A percentile compares a stretch with the other conserved stretches of the same genome.
These are phyloP conservation scores for Hymenotorrendiella dingleyae DNA, from an alignment of 2,329 filamentous ascomycete genomes.

Conservation along the genomic window DNA sequence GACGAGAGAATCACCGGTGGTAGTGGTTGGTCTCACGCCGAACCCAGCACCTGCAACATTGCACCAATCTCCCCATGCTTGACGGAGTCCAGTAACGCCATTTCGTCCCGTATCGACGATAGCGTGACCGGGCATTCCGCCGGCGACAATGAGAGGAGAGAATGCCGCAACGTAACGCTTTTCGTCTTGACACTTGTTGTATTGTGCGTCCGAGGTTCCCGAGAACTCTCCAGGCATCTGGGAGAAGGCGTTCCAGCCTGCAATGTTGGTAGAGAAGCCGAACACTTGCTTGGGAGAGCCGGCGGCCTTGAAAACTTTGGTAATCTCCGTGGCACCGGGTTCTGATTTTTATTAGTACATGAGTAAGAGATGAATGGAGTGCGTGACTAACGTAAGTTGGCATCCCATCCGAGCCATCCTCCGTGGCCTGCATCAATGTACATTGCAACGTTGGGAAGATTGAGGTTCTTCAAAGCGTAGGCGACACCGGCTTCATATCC, in stretches of 20 bases:
- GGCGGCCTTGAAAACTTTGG: slow-evolving; percentile 43
- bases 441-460: slow-evolving; percentile 52
- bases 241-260: slow-evolving; percentile 46
- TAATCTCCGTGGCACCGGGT: slow-evolving; percentile 42
- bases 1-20: slow-evolving; percentile 21
- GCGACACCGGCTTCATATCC: slow-evolving; percentile 45
- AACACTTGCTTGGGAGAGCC: slow-evolving; percentile 45
- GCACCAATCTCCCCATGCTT: slow-evolving; percentile 43
- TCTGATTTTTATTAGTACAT: slow-evolving; percentile 10
- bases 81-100: slow-evolving; percentile 37
- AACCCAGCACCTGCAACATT: slow-evolving; percentile 32
- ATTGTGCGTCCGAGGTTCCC: slow-evolving; percentile 39
- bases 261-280: slow-evolving; percentile 52
- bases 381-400: slow-evolving; percentile 37
- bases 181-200: slow-evolving; percentile 40
- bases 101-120: slow-evolving; percentile 48
- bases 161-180: slow-evolving; percentile 37
- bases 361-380: not conserved
- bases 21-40: slow-evolving; percentile 28
- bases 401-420: slow-evolving; percentile 53
- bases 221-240: slow-evolving; percentile 24
- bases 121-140: slow-evolving; percentile 35
- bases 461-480: slow-evolving; percentile 46
- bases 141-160: slow-evolving; percentile 28
- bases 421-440: slow-evolving; percentile 53